Base-by-base conservation (phyloP, 2,329 filamentous ascomycete species). In the Xylariaceae sp. region DNA sequence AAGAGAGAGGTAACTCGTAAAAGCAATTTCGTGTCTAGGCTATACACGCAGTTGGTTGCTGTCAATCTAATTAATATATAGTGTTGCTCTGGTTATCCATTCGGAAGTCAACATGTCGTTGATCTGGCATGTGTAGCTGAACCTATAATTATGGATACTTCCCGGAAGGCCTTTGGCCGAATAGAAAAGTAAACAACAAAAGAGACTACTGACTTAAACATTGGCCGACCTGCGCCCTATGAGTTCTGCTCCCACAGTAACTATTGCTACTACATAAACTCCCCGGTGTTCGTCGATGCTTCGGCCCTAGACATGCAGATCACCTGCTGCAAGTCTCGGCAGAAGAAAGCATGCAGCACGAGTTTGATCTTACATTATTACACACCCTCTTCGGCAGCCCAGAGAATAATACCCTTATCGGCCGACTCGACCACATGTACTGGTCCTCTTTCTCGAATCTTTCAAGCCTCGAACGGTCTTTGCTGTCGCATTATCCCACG, bases 281-380 rank as follows among this genome's bases (percentile, higher is more conserved):
- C 47, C 45, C 19, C 54, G 59, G 59, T 52, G 56, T 59, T 52
- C 37, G 18, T 55, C 20, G 37, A 26, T 43, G 21, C 32, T 37
- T 62, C 60, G 60, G 60, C 52, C 60, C 60, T 62, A 40, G 57
- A 60, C 51, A 26, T 52, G 60, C 60, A 62, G 60, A 62, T 62
- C 60, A 37, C 9, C 50, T 55, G 46, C 54, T 62, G 60, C 60
- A 62, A 48, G 60, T 62, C 60, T 62, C 60, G 60, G 60, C 60
- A 62, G 57, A 59, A 57, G 50, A 43, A 57, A 57, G 54, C 54
- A 52, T 62, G 60, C 48, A 57, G 54, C 59, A 57, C 54, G 60
- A 62, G 57, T 57, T 62, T 49, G 56, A 62, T 62, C 57, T 57
- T 51, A 62, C 57, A 56, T 49, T 49, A 46, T 40, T 48, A 40